Conservation (phyloP, 257 asterid genomes). For the Gentiana straminea region DNA sequence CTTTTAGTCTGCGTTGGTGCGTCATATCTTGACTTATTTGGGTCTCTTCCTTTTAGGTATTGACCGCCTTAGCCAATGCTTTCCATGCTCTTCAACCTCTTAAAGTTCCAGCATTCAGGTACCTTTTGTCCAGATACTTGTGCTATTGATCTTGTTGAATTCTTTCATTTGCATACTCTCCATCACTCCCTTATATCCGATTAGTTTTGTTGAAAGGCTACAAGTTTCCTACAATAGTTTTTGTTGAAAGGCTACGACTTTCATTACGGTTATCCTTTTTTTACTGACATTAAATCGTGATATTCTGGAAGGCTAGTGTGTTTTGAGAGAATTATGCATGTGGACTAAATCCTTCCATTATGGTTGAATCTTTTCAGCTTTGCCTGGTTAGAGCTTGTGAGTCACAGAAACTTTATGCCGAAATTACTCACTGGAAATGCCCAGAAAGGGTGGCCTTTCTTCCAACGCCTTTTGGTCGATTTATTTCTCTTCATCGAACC, state of each 20-base stretch:
- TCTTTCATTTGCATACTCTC: background rate
- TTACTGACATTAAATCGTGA: background rate
- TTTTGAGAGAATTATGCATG: background rate
- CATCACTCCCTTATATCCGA: no score
- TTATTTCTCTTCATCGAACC: slow-evolving; percentile 98
- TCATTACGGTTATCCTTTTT: no score
- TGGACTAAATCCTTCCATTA: background rate
- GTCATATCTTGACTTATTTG: slow-evolving; percentile 1
- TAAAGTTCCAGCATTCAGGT: slow-evolving; percentile 96
- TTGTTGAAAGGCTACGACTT: background rate
- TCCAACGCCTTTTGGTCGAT: slow-evolving; percentile 81
- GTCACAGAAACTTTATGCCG: slow-evolving; percentile 98
- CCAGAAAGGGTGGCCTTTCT: slow-evolving; percentile 94
- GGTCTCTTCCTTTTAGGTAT: slow-evolving; percentile 35
- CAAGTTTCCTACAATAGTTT: background rate
- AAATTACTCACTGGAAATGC: slow-evolving; percentile 75
- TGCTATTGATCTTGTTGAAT: background rate
- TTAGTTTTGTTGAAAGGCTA: no score
- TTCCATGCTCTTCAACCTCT: slow-evolving; percentile 97
- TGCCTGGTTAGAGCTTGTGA: slow-evolving; percentile 95
- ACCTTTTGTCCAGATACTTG: background rate
- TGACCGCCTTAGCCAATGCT: slow-evolving; percentile 79
- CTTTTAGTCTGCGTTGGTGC: background rate
- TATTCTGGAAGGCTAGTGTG: no score
- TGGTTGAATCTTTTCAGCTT: slow-evolving; percentile 49